A percentile compares a stretch with the other conserved stretches of the same genome.
Evolutionary conservation across 805 yeast genomes (phyloP).

Genomic region (Saccharomycopsis javanensis): DNA sequence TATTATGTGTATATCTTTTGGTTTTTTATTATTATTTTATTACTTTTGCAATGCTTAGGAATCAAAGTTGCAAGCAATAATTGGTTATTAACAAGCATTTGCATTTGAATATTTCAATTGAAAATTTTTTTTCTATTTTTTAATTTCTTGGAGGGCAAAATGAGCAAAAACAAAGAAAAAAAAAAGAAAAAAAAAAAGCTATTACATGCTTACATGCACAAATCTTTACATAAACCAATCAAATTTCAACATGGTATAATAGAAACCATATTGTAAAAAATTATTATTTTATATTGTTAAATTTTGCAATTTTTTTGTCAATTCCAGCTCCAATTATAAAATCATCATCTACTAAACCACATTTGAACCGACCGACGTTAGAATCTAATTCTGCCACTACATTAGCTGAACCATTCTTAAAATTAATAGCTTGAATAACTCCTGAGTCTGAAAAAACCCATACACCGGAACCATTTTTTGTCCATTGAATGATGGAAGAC

Average conservation of each 20-base stretch:
- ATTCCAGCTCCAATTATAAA: neutral
- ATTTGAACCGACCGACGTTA: neutral
- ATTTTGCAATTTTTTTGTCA: conserved; percentile 1
- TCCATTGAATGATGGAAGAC: conserved; percentile 39
- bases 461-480: conserved; percentile 37
- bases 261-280: neutral
- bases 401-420: conserved; percentile 21
- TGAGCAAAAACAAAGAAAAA: neutral
- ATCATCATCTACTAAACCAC: neutral
- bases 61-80: conserved; percentile 14
- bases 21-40: too few relatives aligned
- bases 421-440: conserved; percentile 46
- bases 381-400: conserved; percentile 1
- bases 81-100: conserved; percentile 22
- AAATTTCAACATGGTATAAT: neutral
- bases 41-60: too few relatives aligned
- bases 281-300: neutral
- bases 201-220: neutral
- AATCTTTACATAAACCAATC: neutral
- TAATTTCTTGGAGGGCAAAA: neutral
- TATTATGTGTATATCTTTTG: neutral
- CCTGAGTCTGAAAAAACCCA: conserved; percentile 73
- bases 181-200: neutral
- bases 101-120: neutral
- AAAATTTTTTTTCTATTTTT: conserved; percentile 1